Conservation (phyloP, 768 basidiomycete species). For the Rhizopogon vulgaris region DNA sequence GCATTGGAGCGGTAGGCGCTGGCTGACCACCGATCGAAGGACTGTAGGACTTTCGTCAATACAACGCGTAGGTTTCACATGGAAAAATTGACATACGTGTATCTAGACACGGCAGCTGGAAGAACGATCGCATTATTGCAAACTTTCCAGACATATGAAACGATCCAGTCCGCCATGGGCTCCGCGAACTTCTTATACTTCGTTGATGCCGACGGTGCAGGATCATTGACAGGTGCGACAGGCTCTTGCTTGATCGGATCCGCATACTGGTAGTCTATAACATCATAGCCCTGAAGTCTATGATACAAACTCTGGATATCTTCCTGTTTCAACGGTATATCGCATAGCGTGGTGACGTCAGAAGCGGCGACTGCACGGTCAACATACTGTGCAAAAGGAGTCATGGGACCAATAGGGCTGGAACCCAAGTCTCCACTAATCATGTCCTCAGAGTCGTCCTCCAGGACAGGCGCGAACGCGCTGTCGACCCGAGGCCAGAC, state of each 20-base stretch:
- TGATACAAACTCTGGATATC: constrained; percentile 15
- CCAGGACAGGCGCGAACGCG: constrained; percentile 57
- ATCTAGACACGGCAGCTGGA: constrained; percentile 44
- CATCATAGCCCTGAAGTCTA: constrained; percentile 11
- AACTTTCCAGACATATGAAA: constrained; percentile 75
- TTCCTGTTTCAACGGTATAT: constrained; percentile 13
- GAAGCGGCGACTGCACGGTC: constrained; percentile 60
- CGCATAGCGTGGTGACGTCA: constrained; percentile 19
- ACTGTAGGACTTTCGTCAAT: constrained; percentile 13
- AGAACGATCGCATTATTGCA: constrained; percentile 69
- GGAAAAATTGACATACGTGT: constrained; percentile 41
- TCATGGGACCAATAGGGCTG: constrained; percentile 69
- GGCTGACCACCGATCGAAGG: constrained; percentile 22
- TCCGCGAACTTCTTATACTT: constrained; percentile 70
- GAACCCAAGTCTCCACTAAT: constrained; percentile 48
- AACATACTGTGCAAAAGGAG: constrained; percentile 72
- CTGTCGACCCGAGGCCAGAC: constrained; percentile 12
- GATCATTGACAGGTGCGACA: constrained; percentile 37
- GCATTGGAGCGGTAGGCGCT: constrained; percentile 34
- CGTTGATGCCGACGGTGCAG: constrained; percentile 31
- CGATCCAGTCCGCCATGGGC: constrained; percentile 75
- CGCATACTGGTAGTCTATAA: background rate
- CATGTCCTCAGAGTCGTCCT: constrained; percentile 57
- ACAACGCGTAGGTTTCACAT: background rate
- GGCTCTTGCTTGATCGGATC: constrained; percentile 14